Conservation (phyloP, 2,329 filamentous ascomycete genomes). For the Neonectria coccinea region DNA sequence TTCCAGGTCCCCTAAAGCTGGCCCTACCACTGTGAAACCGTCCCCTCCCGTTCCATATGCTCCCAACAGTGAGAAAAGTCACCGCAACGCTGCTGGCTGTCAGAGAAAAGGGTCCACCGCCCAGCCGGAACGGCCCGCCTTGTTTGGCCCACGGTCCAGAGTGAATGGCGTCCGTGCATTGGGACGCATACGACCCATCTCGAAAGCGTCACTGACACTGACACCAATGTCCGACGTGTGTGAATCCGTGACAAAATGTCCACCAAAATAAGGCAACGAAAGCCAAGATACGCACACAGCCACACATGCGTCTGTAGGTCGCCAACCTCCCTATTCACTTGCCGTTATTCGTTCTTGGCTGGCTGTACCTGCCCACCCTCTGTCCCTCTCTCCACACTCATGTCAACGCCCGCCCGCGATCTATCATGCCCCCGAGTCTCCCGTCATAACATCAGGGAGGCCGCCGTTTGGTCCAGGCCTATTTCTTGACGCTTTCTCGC, state of each 20-base stretch:
- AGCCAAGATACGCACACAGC: not conserved
- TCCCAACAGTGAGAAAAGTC: not conserved
- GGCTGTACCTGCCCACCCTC: not conserved
- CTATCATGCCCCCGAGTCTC: slow-evolving; percentile 11
- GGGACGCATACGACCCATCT: not conserved
- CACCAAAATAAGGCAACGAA: not conserved
- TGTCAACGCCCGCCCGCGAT: slow-evolving; percentile 13
- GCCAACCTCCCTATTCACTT: not conserved
- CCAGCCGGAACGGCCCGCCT: slow-evolving; percentile 44
- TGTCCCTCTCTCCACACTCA: not conserved
- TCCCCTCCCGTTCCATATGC: not conserved
- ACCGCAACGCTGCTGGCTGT: not conserved
- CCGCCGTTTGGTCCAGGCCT: slow-evolving; percentile 10
- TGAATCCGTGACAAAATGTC: slow-evolving; percentile 1
- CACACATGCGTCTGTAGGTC: not conserved
- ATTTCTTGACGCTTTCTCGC: slow-evolving; percentile 6
- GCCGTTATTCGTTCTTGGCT: not conserved
- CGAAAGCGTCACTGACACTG: not conserved
- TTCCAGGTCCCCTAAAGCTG: no score
- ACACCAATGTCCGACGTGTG: slow-evolving; percentile 1
- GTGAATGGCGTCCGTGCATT: slow-evolving; percentile 2
- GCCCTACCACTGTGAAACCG: not conserved
- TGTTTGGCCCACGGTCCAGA: slow-evolving; percentile 14
- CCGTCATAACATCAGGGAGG: slow-evolving; percentile 17
- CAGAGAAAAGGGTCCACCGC: slow-evolving; percentile 20